Base-by-base conservation (phyloP, 2,329 filamentous ascomycete genomes). In the Ophiostoma sp. region DNA sequence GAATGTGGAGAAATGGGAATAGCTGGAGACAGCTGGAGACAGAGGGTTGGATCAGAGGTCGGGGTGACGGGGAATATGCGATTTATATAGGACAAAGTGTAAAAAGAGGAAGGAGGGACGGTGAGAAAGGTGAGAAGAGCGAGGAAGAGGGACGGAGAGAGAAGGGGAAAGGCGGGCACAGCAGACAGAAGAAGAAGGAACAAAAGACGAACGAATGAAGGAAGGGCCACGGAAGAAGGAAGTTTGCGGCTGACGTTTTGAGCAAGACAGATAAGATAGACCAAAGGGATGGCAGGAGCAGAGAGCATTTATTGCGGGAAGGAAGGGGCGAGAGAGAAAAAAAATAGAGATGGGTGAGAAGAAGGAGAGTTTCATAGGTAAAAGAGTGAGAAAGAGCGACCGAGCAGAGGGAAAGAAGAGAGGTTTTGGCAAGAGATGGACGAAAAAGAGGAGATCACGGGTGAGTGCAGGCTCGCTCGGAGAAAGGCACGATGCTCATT, bases 401-500 rank as follows among this genome's bases (percentile, higher is more conserved):
- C 20, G 44, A 48, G 44, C 13, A 44, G 7, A 48, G 44, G 44
- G 44, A 8, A 17, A 48, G 44, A 48, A 7, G 1, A 48, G 44
- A 1, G 66, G n/a, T 48, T 39, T 6, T 48, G 44, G 20, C 44
- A 48, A 48, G 17, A 48, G 17, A 20, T 48, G 44, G 44, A 20
- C 44, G 36, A 48, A 57, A 57, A 57, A 57, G 52, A 57, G 52
- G 52, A 10, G 48, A 52, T 57, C 20, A 57, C 52, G 52, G 52
- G 52, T 27, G 23, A 57, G 52, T 31, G 52, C 23, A 62, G 31
- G 33, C 33, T 65, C 60, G 20, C 60, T 65, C 23, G 60, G 36
- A 39, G 64, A 67, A 67, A 44, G 65, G 39, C 65, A 20, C 41
- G 36, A 33, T 48, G 65, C 20, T 65, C 62, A 64, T 36, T 65